Conservation (phyloP, 2,329 filamentous ascomycete genomes). For the Talaromyces sp. region DNA sequence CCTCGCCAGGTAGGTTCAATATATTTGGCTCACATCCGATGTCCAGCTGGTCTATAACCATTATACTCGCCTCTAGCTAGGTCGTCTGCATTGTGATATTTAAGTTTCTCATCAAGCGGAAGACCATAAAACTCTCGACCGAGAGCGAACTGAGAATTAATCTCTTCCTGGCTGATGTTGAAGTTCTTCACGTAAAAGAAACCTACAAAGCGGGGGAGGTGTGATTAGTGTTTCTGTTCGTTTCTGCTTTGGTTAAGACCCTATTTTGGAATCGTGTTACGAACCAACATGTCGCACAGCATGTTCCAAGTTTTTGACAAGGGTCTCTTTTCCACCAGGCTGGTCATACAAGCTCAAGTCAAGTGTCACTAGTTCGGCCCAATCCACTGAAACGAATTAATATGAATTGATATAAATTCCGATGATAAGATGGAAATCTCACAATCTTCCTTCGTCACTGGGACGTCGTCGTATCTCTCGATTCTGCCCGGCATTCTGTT, state of each 20-base stretch:
- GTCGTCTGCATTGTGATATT: slow-evolving; percentile 45
- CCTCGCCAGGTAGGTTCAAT: too few species aligned
- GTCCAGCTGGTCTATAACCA: slow-evolving; percentile 50
- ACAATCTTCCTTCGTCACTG: slow-evolving; percentile 43
- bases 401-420: slow-evolving; percentile 13
- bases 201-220: slow-evolving; percentile 29
- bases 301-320: slow-evolving; percentile 53
- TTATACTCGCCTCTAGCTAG: slow-evolving; percentile 54
- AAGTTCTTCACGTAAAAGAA: slow-evolving; percentile 64
- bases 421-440: background rate
- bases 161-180: slow-evolving; percentile 56
- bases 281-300: slow-evolving; percentile 45
- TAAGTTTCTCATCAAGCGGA: slow-evolving; percentile 55
- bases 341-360: slow-evolving; percentile 53
- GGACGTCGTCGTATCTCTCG: slow-evolving; percentile 41
- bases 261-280: slow-evolving; percentile 1
- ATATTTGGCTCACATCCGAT: slow-evolving; percentile 24
- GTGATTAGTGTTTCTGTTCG: slow-evolving; percentile 5
- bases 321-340: slow-evolving; percentile 51
- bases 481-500: slow-evolving; percentile 16
- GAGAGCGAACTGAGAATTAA: slow-evolving; percentile 59
- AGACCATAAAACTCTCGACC: slow-evolving; percentile 56
- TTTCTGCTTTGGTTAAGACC: background rate
- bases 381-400: slow-evolving; percentile 28
- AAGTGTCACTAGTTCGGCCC: slow-evolving; percentile 56